A percentile compares a stretch with the other conserved stretches of the same genome.
Conservation (phyloP, 345 rosid genomes). For the Salix arbutifolia region DNA sequence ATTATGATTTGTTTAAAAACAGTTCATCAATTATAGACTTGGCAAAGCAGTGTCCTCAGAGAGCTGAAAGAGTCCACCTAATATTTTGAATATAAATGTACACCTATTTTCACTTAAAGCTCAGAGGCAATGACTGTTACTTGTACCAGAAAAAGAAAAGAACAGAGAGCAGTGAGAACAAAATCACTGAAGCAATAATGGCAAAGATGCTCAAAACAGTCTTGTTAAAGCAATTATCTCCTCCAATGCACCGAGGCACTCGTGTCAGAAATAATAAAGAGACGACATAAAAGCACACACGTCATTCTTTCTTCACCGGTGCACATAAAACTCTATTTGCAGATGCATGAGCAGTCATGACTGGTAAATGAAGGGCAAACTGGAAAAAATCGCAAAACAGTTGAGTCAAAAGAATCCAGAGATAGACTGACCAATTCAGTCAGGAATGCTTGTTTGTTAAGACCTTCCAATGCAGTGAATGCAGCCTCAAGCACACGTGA, state of each 20-base stretch:
- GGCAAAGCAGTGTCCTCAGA: background rate
- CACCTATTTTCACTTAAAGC: background rate
- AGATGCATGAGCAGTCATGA: constrained; percentile 4
- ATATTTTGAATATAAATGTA: background rate
- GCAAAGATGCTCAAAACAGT: background rate
- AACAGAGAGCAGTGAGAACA: background rate
- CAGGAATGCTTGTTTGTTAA: constrained; percentile 95
- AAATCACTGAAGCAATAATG: background rate
- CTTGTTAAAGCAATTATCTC: background rate
- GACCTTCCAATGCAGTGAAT: constrained; percentile 93
- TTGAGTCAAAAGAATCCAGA: constrained; percentile 12
- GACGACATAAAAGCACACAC: background rate
- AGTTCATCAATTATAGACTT: background rate
- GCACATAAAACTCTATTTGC: background rate
- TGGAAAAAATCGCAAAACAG: background rate
- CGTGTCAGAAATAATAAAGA: background rate
- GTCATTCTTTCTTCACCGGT: background rate
- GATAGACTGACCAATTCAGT: constrained; percentile 64
- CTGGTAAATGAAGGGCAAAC: background rate
- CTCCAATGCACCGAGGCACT: background rate
- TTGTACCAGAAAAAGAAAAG: background rate
- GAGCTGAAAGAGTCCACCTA: background rate
- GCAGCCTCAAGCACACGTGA: constrained; percentile 95
- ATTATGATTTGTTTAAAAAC: background rate
- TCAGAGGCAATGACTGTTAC: background rate